These are phyloP conservation scores for Asterochloris erici DNA, from an alignment of 139 green algal species.

Conservation along the genomic window DNA sequence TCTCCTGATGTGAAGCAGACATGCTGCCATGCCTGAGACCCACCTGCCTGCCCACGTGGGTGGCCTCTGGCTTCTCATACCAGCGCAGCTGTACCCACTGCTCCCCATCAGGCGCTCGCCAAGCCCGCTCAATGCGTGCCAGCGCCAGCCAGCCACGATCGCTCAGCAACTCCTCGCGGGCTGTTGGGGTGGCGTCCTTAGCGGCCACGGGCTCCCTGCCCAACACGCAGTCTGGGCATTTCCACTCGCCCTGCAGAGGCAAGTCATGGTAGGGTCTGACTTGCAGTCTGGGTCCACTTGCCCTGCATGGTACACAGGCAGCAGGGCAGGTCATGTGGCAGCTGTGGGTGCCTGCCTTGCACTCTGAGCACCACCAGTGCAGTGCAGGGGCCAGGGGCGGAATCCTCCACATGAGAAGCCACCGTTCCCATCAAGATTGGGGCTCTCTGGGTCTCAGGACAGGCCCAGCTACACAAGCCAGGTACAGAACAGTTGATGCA, in stretches of 20 bases:
- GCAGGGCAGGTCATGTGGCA: background rate
- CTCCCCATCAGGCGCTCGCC: slow-evolving; percentile 18
- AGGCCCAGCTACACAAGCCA: too few relatives aligned
- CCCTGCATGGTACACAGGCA: background rate
- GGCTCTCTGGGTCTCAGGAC: too few relatives aligned
- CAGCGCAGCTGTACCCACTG: slow-evolving; percentile 45
- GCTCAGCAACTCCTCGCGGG: slow-evolving; percentile 48
- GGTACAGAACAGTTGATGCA: too few relatives aligned
- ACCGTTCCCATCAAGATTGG: background rate
- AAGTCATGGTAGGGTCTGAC: background rate
- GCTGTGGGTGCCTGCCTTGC: background rate
- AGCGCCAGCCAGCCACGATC: slow-evolving; percentile 41
- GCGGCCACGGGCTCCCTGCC: slow-evolving; percentile 7
- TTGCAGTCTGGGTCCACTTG: background rate
- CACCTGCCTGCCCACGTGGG: slow-evolving; percentile 71
- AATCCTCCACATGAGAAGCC: background rate
- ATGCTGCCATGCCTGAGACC: background rate
- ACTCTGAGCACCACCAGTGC: background rate
- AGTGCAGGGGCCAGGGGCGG: background rate
- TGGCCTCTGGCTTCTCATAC: slow-evolving; percentile 83
- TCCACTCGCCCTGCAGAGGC: slow-evolving; percentile 57
- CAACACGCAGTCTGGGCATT: slow-evolving; percentile 56
- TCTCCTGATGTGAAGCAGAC: background rate
- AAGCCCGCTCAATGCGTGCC: slow-evolving; percentile 48
- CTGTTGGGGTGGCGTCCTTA: slow-evolving; percentile 17